Conservation (phyloP, 129 eudicot genomes). For the Helichrysum umbraculigerum region DNA sequence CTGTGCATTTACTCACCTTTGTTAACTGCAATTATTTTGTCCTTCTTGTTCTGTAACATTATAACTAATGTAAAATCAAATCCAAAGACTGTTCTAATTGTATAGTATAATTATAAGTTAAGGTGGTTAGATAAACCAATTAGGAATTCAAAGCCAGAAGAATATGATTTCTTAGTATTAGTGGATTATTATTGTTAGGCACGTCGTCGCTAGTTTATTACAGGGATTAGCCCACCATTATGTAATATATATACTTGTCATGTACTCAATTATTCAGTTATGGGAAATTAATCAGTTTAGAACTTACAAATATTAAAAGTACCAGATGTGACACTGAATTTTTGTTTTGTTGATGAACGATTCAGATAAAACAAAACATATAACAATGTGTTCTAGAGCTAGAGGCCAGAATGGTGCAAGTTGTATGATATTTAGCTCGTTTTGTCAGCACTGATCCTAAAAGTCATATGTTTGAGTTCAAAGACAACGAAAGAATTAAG, state of each 20-base stretch:
- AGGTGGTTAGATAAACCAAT: no score
- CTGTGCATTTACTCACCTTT: constrained; percentile 32
- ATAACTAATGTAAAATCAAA: no score
- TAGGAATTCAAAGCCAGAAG: background rate
- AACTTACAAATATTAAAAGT: no score
- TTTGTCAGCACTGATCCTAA: background rate
- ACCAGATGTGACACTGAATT: background rate
- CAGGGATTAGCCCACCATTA: no score
- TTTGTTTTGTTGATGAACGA: background rate
- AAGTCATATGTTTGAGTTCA: constrained; percentile 16
- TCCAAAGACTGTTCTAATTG: background rate
- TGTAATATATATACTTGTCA: no score
- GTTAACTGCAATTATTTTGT: constrained; percentile 15
- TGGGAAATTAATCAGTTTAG: no score
- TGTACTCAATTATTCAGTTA: no score
- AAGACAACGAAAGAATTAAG: background rate
- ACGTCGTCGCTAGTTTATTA: no score
- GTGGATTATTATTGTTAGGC: no score
- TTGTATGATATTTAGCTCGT: background rate
- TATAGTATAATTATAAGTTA: background rate
- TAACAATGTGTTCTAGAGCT: background rate
- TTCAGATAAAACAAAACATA: background rate
- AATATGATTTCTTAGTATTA: no score
- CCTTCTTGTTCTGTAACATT: background rate
- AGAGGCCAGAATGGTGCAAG: background rate